phyloP scores from a whole-genome alignment of 2,329 filamentous ascomycete genomes.

The Fusarium cyanostomum region DNA sequence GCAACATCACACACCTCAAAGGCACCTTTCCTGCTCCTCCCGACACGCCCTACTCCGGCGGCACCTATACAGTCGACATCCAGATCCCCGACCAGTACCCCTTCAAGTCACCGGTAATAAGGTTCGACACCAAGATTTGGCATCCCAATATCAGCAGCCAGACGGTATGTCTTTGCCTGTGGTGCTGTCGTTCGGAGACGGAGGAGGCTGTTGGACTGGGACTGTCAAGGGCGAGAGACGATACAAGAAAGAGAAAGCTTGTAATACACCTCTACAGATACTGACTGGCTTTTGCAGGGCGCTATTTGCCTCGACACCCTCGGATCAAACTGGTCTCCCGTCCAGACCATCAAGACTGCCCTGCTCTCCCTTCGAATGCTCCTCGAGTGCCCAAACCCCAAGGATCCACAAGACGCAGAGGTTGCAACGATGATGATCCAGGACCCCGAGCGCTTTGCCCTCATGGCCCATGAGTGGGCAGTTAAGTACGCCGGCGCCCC shows the following conservation, averaged over 20 bases:
- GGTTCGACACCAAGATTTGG: slow-evolving; percentile 93
- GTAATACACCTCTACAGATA: neutral
- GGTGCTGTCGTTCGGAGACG: neutral
- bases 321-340: slow-evolving; percentile 89
- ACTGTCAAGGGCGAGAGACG: neutral
- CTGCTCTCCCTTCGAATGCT: slow-evolving; percentile 93
- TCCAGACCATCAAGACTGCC: slow-evolving; percentile 95
- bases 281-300: slow-evolving; percentile 66
- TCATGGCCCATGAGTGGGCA: slow-evolving; percentile 90
- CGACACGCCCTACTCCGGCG: slow-evolving; percentile 92
- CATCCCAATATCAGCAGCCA: slow-evolving; percentile 96
- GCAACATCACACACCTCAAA: slow-evolving; percentile 82
- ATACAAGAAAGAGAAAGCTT: neutral
- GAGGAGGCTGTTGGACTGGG: neutral
- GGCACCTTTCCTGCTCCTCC: slow-evolving; percentile 88
- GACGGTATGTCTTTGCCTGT: slow-evolving; percentile 68
- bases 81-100: slow-evolving; percentile 89
- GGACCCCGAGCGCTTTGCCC: slow-evolving; percentile 80
- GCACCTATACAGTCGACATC: slow-evolving; percentile 84
- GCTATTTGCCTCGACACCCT: slow-evolving; percentile 97
- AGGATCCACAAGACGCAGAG: slow-evolving; percentile 95
- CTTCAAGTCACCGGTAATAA: slow-evolving; percentile 91
- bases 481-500: slow-evolving; percentile 84
- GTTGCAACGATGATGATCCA: slow-evolving; percentile 90
- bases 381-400: slow-evolving; percentile 91